phyloP scores from a whole-genome alignment of 2,329 filamentous ascomycete genomes.

The Dryadomyces quercivorus region DNA sequence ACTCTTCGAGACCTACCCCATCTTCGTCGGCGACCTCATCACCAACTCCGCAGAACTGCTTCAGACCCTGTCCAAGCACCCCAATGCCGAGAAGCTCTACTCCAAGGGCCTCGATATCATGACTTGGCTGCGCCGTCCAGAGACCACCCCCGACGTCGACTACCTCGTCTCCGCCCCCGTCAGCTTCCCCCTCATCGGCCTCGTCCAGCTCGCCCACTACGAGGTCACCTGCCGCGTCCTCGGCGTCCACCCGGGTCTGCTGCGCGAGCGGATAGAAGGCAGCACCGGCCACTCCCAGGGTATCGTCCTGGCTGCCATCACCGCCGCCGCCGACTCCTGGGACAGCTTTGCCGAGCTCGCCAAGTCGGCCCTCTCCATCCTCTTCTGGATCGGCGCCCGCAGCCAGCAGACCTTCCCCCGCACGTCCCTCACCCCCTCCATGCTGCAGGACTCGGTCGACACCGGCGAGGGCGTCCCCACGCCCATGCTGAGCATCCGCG shows the following conservation, averaged over 20 bases:
- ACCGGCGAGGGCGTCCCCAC: constrained; percentile 92
- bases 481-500: constrained; percentile 95
- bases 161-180: constrained; percentile 92
- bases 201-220: constrained; percentile 94
- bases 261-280: constrained; percentile 74
- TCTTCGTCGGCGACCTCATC: constrained; percentile 80
- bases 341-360: constrained; percentile 77
- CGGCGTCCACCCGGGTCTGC: constrained; percentile 76
- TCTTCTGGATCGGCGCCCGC: constrained; percentile 97
- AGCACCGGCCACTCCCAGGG: constrained; percentile 95
- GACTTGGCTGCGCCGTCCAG: constrained; percentile 80
- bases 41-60: constrained; percentile 71
- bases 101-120: constrained; percentile 94
- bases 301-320: constrained; percentile 84
- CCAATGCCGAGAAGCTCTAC: constrained; percentile 87
- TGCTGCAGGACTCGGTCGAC: constrained; percentile 85
- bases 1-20: constrained; percentile 81
- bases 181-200: constrained; percentile 88
- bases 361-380: constrained; percentile 71
- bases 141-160: constrained; percentile 83
- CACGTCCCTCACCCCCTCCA: constrained; percentile 82
- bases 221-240: constrained; percentile 86
- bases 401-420: constrained; percentile 96
- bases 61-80: constrained; percentile 71
- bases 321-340: constrained; percentile 85